Evolutionary conservation across 2,329 filamentous ascomycete species (phyloP).

Genomic region (Cyphellophora europaea): DNA sequence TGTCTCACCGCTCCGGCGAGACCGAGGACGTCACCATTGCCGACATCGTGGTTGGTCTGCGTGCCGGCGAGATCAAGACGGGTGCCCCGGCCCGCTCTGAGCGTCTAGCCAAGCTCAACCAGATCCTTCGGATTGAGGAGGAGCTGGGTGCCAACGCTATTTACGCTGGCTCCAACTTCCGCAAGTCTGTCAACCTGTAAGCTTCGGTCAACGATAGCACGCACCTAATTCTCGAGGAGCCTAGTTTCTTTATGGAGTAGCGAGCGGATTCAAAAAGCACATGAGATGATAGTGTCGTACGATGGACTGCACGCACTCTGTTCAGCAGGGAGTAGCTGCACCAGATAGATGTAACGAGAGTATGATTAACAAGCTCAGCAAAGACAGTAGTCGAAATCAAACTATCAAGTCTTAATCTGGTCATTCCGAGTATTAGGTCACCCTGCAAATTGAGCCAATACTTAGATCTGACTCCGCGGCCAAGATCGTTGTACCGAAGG

Average conservation of each 20-base stretch:
- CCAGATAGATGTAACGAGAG: too few species aligned
- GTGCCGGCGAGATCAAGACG: slow-evolving; percentile 97
- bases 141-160: slow-evolving; percentile 87
- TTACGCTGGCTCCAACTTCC: slow-evolving; percentile 89
- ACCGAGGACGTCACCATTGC: slow-evolving; percentile 99
- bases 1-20: slow-evolving; percentile 97
- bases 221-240: too few species aligned
- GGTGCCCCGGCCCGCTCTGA: slow-evolving; percentile 93
- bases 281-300: slow-evolving; percentile 1
- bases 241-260: not conserved
- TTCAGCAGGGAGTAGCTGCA: too few species aligned
- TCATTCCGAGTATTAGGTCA: too few species aligned
- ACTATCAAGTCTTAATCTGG: too few species aligned
- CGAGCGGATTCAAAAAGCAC: not conserved
- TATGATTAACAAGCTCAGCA: too few species aligned
- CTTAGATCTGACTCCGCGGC: too few species aligned
- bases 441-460: too few species aligned
- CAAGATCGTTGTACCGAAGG: too few species aligned
- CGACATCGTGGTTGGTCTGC: slow-evolving; percentile 94
- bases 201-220: too few species aligned
- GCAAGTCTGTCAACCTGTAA: slow-evolving; percentile 82
- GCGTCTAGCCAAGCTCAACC: slow-evolving; percentile 99
- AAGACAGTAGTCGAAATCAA: too few species aligned
- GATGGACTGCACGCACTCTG: too few species aligned
- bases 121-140: slow-evolving; percentile 99